Conservation (phyloP, 2,329 filamentous ascomycete genomes). For the Sporothrix mexicana region DNA sequence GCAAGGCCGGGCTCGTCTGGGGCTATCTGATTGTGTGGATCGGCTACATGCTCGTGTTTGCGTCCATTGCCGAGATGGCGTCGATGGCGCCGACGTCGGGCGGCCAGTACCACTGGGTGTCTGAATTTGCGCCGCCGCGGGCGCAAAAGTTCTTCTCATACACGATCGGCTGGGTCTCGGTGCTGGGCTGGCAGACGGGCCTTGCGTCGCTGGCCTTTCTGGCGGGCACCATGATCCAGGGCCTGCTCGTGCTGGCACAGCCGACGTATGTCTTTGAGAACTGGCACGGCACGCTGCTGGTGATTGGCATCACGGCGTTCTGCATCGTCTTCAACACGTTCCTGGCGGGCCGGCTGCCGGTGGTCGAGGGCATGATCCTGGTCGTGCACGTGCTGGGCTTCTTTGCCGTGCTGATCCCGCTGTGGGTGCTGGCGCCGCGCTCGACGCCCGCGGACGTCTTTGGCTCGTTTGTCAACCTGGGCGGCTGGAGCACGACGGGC, state of each 20-base stretch:
- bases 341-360: constrained; percentile 52
- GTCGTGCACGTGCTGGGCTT: constrained; percentile 58
- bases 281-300: constrained; percentile 58
- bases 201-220: constrained; percentile 51
- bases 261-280: constrained; percentile 47
- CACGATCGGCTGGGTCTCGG: constrained; percentile 57
- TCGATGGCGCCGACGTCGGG: constrained; percentile 58
- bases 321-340: constrained; percentile 58
- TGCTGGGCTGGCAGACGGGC: constrained; percentile 55
- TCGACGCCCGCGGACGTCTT: constrained; percentile 48
- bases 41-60: constrained; percentile 53
- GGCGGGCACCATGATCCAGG: constrained; percentile 55
- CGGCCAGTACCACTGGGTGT: constrained; percentile 67
- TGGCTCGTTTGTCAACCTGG: constrained; percentile 54
- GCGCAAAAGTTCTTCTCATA: constrained; percentile 62
- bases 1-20: constrained; percentile 60
- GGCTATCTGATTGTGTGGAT: constrained; percentile 56
- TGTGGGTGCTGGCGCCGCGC: constrained; percentile 41
- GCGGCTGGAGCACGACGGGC: constrained; percentile 53
- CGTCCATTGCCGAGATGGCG: constrained; percentile 50
- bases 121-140: constrained; percentile 55
- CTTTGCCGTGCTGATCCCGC: constrained; percentile 41
- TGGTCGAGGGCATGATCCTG: constrained; percentile 57
- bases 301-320: constrained; percentile 54
- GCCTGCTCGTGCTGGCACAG: constrained; percentile 50